Percentiles rank a stretch among this genome's conserved stretches.
Evolutionary conservation across 2,329 filamentous ascomycete genomes (phyloP).

Genomic region (Zarea fungicola): DNA sequence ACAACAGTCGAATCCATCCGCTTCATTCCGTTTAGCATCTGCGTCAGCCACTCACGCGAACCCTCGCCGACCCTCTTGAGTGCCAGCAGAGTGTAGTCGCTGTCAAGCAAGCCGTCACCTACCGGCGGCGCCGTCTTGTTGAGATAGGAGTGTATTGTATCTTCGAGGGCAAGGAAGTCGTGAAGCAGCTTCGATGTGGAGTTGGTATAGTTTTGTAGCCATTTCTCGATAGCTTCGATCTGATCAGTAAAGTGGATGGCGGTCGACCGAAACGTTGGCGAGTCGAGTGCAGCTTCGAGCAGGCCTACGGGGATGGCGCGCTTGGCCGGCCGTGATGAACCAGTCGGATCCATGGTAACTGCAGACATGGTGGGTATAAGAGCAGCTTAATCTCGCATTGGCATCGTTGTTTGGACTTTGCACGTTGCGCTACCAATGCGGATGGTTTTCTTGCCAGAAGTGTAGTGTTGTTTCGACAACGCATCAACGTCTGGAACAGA

Average conservation of each 20-base stretch:
- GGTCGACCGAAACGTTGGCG: constrained; percentile 87
- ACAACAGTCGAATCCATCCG: constrained; percentile 71
- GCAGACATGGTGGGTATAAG: constrained; percentile 17
- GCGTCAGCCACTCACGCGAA: constrained; percentile 81
- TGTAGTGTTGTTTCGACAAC: constrained; percentile 1
- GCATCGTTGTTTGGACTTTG: neutral
- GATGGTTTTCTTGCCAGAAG: neutral
- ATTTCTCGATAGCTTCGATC: constrained; percentile 83
- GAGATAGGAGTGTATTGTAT: constrained; percentile 71
- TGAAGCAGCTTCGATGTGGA: constrained; percentile 51
- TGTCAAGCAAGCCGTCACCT: constrained; percentile 82
- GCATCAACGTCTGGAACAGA: too few relatives aligned
- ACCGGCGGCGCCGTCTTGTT: constrained; percentile 69
- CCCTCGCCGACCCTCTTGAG: constrained; percentile 82
- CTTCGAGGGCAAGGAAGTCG: constrained; percentile 69
- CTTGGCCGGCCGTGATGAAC: constrained; percentile 19
- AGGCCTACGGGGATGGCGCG: constrained; percentile 68
- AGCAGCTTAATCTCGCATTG: neutral
- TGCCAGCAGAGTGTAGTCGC: constrained; percentile 88
- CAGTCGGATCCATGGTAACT: constrained; percentile 18
- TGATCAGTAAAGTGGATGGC: constrained; percentile 85
- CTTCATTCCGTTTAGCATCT: constrained; percentile 67
- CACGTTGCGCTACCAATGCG: neutral
- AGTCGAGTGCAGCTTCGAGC: constrained; percentile 94
- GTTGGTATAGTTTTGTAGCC: constrained; percentile 65